Conservation (phyloP, 2,329 filamentous ascomycete species). For the Beauveria scarabaeidicola region DNA sequence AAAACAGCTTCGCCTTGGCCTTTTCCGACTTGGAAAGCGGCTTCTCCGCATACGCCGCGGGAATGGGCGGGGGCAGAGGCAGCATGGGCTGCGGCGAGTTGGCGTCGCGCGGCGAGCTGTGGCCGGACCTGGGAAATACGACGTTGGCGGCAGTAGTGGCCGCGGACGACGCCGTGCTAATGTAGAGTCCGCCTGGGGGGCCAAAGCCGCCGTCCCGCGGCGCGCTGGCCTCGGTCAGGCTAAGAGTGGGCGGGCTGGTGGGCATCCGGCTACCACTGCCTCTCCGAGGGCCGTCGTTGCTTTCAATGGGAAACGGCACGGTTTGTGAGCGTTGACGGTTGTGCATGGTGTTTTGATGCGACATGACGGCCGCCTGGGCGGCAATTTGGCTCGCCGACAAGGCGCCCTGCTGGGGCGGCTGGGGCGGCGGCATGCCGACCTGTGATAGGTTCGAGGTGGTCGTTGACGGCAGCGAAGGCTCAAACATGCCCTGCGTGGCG, state of each 20-base stretch:
- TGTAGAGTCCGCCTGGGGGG: slow-evolving; percentile 43
- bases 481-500: slow-evolving; percentile 67
- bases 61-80: slow-evolving; percentile 26
- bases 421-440: slow-evolving; percentile 38
- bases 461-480: slow-evolving; percentile 60
- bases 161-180: slow-evolving; percentile 53
- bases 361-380: slow-evolving; percentile 68
- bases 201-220: slow-evolving; percentile 49
- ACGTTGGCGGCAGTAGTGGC: slow-evolving; percentile 62
- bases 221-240: slow-evolving; percentile 56
- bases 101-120: slow-evolving; percentile 38
- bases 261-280: slow-evolving; percentile 40
- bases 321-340: slow-evolving; percentile 66
- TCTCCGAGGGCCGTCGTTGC: slow-evolving; percentile 36
- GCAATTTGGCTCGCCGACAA: slow-evolving; percentile 68
- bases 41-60: slow-evolving; percentile 41
- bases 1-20: slow-evolving; percentile 75
- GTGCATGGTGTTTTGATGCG: slow-evolving; percentile 44
- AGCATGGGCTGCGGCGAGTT: slow-evolving; percentile 29
- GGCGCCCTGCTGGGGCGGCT: slow-evolving; percentile 22
- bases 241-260: slow-evolving; percentile 53
- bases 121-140: slow-evolving; percentile 59
- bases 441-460: slow-evolving; percentile 47
- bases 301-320: slow-evolving; percentile 48
- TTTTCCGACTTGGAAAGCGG: slow-evolving; percentile 52